Conservation (phyloP, 768 basidiomycete genomes). For the Gloeopeniophorella convolvens region DNA sequence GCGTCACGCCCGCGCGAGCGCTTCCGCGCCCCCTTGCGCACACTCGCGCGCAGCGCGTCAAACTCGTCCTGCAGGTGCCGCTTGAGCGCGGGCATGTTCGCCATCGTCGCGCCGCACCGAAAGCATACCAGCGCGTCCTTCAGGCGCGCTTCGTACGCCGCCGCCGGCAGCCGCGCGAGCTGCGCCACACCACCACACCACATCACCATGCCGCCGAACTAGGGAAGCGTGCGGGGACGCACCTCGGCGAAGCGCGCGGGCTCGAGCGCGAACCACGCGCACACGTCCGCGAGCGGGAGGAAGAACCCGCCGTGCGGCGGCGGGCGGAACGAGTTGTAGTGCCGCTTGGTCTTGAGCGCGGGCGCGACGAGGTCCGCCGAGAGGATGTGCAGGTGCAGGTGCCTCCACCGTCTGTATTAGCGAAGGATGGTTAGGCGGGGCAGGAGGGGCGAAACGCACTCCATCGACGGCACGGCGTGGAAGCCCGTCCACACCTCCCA, state of each 20-base stretch:
- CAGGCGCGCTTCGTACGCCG: slow-evolving; percentile 56
- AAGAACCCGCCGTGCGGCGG: slow-evolving; percentile 82
- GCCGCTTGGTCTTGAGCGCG: slow-evolving; percentile 77
- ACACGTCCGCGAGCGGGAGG: slow-evolving; percentile 67
- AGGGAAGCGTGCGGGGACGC: slow-evolving; percentile 23
- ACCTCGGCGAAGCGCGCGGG: slow-evolving; percentile 48
- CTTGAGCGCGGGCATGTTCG: slow-evolving; percentile 72
- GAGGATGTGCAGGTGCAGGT: slow-evolving; percentile 80
- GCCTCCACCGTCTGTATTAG: slow-evolving; percentile 36
- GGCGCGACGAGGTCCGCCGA: slow-evolving; percentile 70
- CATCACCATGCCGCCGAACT: slow-evolving; percentile 6
- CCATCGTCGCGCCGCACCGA: slow-evolving; percentile 53
- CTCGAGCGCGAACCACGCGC: slow-evolving; percentile 71
- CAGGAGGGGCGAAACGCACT: slow-evolving; percentile 41
- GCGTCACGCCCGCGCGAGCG: slow-evolving; percentile 10
- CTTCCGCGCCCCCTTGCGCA: slow-evolving; percentile 3
- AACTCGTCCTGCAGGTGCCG: slow-evolving; percentile 71
- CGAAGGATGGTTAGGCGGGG: neutral
- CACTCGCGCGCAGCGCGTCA: slow-evolving; percentile 29
- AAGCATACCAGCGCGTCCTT: slow-evolving; percentile 67
- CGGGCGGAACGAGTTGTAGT: slow-evolving; percentile 91
- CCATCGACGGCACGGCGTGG: slow-evolving; percentile 81
- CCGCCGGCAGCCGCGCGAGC: slow-evolving; percentile 48
- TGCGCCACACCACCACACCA: no score
- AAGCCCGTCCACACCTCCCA: slow-evolving; percentile 81